A percentile compares a stretch with the other conserved stretches of the same genome.
phyloP scores from a whole-genome alignment of 1,284 basidiomycete species.

The Ustilago crameri region DNA sequence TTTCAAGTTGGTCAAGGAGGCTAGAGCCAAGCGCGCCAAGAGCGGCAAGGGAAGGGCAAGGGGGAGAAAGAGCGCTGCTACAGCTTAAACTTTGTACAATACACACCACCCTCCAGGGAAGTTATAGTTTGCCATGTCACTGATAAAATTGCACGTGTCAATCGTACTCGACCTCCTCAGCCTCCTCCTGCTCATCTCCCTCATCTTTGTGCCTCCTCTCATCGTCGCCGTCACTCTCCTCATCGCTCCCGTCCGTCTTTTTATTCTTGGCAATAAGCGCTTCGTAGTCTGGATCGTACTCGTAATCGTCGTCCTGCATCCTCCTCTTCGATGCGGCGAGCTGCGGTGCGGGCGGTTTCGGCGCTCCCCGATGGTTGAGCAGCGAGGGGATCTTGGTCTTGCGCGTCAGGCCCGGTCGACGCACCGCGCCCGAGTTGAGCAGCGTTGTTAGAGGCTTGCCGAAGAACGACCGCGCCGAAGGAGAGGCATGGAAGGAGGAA shows the following conservation, averaged over 20 bases:
- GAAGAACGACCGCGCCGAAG: conserved; percentile 30
- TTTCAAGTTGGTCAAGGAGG: conserved; percentile 65
- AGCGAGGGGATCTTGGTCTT: conserved; percentile 48
- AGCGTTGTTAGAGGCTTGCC: conserved; percentile 41
- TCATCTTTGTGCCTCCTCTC: not conserved
- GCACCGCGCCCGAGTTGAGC: conserved; percentile 18
- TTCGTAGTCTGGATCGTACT: conserved; percentile 46
- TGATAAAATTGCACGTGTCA: conserved; percentile 1
- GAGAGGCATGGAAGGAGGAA: conserved; percentile 3
- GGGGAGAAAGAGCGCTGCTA: not conserved
- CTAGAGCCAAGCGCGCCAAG: not conserved
- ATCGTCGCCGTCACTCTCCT: conserved; percentile 4
- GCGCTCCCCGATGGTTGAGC: conserved; percentile 34
- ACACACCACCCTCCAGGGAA: too few species aligned
- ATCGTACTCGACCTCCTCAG: conserved; percentile 10
- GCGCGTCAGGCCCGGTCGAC: conserved; percentile 42
- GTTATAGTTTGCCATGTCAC: too few species aligned
- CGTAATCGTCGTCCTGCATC: conserved; percentile 50
- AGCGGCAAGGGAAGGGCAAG: conserved; percentile 1
- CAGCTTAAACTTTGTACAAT: too few species aligned
- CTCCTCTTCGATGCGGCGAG: conserved; percentile 25
- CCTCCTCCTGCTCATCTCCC: conserved; percentile 3
- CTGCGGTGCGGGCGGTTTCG: conserved; percentile 22
- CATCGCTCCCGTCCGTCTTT: conserved; percentile 1
- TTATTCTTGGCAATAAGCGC: conserved; percentile 34